Evolutionary conservation across 148 eudicot species (phyloP).

Genomic region (Rhododendron ferrugineum): DNA sequence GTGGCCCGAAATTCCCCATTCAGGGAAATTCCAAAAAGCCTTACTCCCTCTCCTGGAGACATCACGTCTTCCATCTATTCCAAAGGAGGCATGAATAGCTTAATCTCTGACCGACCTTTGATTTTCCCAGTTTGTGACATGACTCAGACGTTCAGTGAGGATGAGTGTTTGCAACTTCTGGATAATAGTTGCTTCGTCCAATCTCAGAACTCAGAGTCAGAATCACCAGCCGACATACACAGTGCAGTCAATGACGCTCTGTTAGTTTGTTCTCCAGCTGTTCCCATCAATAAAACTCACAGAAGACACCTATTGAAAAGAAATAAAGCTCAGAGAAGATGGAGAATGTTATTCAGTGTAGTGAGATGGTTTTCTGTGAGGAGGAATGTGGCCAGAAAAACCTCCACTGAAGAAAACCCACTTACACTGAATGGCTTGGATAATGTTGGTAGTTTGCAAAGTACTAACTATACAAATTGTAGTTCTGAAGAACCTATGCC

Average conservation of each 20-base stretch:
- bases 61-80: not conserved
- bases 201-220: slow-evolving; percentile 27
- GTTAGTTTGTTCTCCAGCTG: slow-evolving; percentile 22
- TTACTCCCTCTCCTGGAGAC: not conserved
- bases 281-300: not conserved
- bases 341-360: slow-evolving; percentile 15
- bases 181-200: slow-evolving; percentile 35
- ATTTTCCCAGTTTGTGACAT: slow-evolving; percentile 21
- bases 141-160: slow-evolving; percentile 28
- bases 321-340: slow-evolving; percentile 14
- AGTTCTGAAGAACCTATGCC: not conserved
- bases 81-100: not conserved
- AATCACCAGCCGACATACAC: slow-evolving; percentile 27
- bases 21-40: not conserved
- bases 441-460: not conserved
- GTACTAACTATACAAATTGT: not conserved
- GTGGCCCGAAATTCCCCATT: slow-evolving; percentile 3
- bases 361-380: slow-evolving; percentile 18
- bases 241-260: slow-evolving; percentile 24
- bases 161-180: slow-evolving; percentile 36
- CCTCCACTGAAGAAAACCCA: not conserved
- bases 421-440: not conserved
- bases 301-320: not conserved
- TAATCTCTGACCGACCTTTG: not conserved
- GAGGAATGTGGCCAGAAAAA: not conserved